These are phyloP conservation scores for Lichtheimia ornata DNA, from an alignment of 371 early-diverging fungal genomes.

Conservation along the genomic window DNA sequence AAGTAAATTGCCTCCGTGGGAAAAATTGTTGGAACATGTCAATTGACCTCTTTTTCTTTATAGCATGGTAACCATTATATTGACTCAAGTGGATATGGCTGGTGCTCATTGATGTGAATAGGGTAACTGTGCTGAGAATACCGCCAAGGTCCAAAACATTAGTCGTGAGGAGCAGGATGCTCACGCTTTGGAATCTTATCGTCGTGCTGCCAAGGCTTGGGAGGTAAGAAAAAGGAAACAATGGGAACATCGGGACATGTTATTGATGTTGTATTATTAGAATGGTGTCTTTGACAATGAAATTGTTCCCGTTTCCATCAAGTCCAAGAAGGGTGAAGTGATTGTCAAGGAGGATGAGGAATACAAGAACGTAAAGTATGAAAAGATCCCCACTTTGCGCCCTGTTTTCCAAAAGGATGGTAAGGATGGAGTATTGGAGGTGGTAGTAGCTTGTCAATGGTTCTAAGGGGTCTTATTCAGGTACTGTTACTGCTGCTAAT, in stretches of 20 bases:
- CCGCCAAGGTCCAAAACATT: constrained; percentile 83
- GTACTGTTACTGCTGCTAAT: constrained; percentile 96
- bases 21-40: background rate
- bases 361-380: constrained; percentile 76
- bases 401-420: constrained; percentile 69
- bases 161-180: constrained; percentile 88
- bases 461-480: constrained; percentile 28
- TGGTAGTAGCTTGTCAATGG: background rate
- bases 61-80: constrained; percentile 20
- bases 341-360: constrained; percentile 85
- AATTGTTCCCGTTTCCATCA: constrained; percentile 83
- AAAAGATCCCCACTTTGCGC: constrained; percentile 56
- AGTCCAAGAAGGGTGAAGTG: constrained; percentile 75
- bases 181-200: constrained; percentile 85
- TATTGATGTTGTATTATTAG: constrained; percentile 11
- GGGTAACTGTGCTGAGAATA: constrained; percentile 94
- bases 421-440: background rate
- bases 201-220: constrained; percentile 86
- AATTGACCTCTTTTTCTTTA: background rate
- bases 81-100: too few relatives aligned
- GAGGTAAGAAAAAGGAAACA: constrained; percentile 31
- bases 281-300: constrained; percentile 78
- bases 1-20: constrained; percentile 17
- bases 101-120: constrained; percentile 35
- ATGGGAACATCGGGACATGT: background rate